These are phyloP conservation scores for Camellia japonica DNA, from an alignment of 148 eudicot genomes.

Conservation along the genomic window DNA sequence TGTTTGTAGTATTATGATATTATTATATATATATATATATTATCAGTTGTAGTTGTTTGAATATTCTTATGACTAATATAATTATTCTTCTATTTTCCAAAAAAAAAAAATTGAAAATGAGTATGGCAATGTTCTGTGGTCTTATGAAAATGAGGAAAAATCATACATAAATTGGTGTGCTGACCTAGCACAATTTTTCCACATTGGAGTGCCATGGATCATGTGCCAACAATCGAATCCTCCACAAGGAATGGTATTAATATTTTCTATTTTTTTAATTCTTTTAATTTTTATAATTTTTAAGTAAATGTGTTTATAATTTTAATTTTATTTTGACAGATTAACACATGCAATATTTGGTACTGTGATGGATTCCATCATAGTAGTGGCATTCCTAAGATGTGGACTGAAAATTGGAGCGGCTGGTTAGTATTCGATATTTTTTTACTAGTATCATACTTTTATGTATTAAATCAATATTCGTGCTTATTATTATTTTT, in stretches of 20 bases:
- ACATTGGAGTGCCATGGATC: slow-evolving; percentile 53
- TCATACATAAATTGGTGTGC: slow-evolving; percentile 52
- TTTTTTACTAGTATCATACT: neutral
- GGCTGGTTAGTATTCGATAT: slow-evolving; percentile 41
- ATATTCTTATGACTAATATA: neutral
- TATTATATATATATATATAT: neutral
- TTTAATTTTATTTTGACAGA: slow-evolving; percentile 19
- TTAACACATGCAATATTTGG: slow-evolving; percentile 48
- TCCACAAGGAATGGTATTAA: slow-evolving; percentile 41
- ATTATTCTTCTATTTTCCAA: neutral
- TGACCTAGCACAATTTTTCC: slow-evolving; percentile 32
- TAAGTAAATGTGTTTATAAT: neutral
- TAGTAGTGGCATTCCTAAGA: slow-evolving; percentile 42
- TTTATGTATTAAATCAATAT: neutral
- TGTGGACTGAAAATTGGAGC: slow-evolving; percentile 68
- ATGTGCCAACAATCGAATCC: slow-evolving; percentile 58
- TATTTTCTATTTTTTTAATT: neutral
- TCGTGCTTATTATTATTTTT: neutral
- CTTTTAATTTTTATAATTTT: neutral
- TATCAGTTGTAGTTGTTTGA: neutral
- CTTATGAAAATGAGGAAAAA: slow-evolving; percentile 42
- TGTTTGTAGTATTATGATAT: neutral
- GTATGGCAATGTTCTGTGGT: slow-evolving; percentile 35
- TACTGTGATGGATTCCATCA: slow-evolving; percentile 49
- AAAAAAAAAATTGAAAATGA: slow-evolving; percentile 51